Evolutionary conservation across 2,329 filamentous ascomycete genomes (phyloP).

Genomic region (Aureobasidium sp.): DNA sequence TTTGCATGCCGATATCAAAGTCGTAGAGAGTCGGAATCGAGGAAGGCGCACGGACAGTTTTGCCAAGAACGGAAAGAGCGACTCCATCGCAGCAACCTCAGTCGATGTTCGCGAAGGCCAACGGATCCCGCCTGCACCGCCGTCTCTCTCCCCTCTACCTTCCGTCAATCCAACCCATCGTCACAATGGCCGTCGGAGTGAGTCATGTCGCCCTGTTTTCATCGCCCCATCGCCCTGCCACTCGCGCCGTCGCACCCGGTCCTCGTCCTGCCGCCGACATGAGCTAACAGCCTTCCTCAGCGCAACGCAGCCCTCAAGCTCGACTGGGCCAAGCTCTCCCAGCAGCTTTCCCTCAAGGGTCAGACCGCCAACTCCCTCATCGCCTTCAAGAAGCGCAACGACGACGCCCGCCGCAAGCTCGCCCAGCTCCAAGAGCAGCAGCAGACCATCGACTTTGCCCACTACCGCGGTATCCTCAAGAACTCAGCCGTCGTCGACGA

Average conservation of each 20-base stretch:
- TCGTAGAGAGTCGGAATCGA: background rate
- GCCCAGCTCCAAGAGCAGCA: conserved; percentile 74
- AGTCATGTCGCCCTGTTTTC: conserved; percentile 32
- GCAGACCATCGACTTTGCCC: conserved; percentile 80
- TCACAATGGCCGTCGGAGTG: conserved; percentile 60
- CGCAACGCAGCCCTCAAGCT: conserved; percentile 98
- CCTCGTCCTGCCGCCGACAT: background rate
- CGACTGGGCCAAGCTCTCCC: conserved; percentile 94
- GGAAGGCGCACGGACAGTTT: background rate
- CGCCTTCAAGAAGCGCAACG: conserved; percentile 99
- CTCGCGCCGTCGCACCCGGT: background rate
- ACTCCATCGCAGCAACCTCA: conserved; percentile 8
- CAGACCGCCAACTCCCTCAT: conserved; percentile 86
- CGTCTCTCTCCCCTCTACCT: conserved; percentile 35
- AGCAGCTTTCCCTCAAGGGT: conserved; percentile 91
- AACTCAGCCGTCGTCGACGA: conserved; percentile 93
- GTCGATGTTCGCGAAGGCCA: conserved; percentile 9
- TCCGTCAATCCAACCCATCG: conserved; percentile 34
- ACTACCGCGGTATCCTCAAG: conserved; percentile 89
- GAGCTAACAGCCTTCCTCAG: conserved; percentile 41
- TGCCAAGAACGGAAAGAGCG: conserved; percentile 10
- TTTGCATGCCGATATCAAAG: background rate
- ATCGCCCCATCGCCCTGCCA: background rate
- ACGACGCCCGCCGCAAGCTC: conserved; percentile 93
- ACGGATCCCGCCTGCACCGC: conserved; percentile 8